Conservation (phyloP, 2,329 filamentous ascomycete species). For the Zymoseptoria passerinii region DNA sequence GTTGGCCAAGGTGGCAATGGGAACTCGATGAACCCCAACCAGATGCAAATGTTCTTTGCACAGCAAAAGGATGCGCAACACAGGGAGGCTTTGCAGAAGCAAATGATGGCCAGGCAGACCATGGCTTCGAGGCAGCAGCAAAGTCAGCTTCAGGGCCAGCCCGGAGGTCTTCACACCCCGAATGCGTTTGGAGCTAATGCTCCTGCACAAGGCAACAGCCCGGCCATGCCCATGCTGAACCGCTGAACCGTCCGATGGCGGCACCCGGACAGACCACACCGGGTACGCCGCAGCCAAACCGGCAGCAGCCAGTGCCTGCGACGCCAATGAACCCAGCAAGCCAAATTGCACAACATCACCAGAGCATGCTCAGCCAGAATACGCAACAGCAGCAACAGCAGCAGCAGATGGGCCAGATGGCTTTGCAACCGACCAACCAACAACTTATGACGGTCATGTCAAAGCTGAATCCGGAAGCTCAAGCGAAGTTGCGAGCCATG, state of each 20-base stretch:
- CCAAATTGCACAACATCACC: conserved; percentile 25
- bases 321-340: conserved; percentile 20
- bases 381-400: conserved; percentile 28
- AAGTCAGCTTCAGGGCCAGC: conserved; percentile 39
- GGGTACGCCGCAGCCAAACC: conserved; percentile 27
- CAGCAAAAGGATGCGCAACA: conserved; percentile 34
- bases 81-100: conserved; percentile 34
- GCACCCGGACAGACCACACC: conserved; percentile 35
- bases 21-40: conserved; percentile 18
- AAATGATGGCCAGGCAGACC: conserved; percentile 30
- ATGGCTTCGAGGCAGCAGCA: conserved; percentile 38
- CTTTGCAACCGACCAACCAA: conserved; percentile 3
- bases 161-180: conserved; percentile 38
- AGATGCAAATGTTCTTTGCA: conserved; percentile 35
- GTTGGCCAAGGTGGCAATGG: conserved; percentile 11
- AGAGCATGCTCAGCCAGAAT: conserved; percentile 27
- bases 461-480: conserved; percentile 11
- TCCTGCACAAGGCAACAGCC: conserved; percentile 27
- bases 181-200: conserved; percentile 30
- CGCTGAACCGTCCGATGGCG: conserved; percentile 41
- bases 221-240: conserved; percentile 43
- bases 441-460: background rate
- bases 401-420: conserved; percentile 7
- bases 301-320: conserved; percentile 20
- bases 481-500: conserved; percentile 12